phyloP scores from a whole-genome alignment of 2,329 filamentous ascomycete species.

The Myrmaecium sp. region DNA sequence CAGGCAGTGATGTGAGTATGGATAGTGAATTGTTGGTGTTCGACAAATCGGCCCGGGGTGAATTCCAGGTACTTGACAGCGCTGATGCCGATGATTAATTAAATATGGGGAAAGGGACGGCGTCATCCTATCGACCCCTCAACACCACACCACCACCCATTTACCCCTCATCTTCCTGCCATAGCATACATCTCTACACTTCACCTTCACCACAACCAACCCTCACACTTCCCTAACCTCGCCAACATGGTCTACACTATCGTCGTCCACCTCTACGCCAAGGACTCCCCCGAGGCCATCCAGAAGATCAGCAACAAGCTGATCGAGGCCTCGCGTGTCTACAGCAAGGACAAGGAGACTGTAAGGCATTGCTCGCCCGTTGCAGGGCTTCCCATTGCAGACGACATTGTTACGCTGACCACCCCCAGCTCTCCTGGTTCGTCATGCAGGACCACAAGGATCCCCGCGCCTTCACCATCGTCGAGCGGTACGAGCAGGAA shows the following conservation, averaged over 20 bases:
- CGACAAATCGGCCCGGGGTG: no score
- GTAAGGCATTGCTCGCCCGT: conserved; percentile 22
- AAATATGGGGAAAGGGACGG: no score
- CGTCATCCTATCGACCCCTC: no score
- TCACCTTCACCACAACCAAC: no score
- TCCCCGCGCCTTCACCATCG: conserved; percentile 54
- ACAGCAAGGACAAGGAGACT: conserved; percentile 54
- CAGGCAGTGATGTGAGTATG: no score
- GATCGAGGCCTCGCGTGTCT: conserved; percentile 56
- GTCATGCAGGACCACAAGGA: conserved; percentile 62
- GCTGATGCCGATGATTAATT: no score
- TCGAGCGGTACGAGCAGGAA: conserved; percentile 56
- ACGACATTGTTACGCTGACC: not conserved
- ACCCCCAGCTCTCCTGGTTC: conserved; percentile 51
- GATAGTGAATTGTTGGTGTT: no score
- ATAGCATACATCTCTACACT: no score
- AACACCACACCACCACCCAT: no score
- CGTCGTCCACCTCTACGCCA: conserved; percentile 53
- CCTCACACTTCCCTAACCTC: no score
- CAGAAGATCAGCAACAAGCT: conserved; percentile 54
- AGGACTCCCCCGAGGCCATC: conserved; percentile 46
- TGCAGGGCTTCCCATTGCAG: conserved; percentile 1
- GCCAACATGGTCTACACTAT: conserved; percentile 49
- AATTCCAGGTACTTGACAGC: no score
- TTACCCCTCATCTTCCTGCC: no score